Percentiles rank a stretch among this genome's conserved stretches.
Evolutionary conservation across 1,139 yeast species (phyloP).

Genomic region (Debaryomyces robertsiae): DNA sequence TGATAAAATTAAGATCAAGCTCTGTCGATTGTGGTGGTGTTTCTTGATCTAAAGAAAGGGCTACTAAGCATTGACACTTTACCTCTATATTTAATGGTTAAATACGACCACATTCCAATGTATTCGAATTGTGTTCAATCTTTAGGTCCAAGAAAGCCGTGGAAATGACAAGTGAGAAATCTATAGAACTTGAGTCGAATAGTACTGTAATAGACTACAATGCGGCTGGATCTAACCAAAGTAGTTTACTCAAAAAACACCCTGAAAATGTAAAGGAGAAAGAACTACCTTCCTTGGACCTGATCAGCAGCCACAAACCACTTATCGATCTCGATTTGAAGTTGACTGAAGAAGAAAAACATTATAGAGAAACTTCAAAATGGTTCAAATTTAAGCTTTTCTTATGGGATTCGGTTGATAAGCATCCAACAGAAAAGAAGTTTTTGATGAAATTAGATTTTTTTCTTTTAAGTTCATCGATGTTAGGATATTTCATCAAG

Average conservation of each 20-base stretch:
- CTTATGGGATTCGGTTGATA: conserved; percentile 54
- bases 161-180: neutral
- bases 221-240: neutral
- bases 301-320: neutral
- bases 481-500: conserved; percentile 42
- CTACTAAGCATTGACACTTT: too few relatives aligned
- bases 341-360: conserved; percentile 34
- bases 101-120: too few relatives aligned
- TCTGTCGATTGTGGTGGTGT: too few relatives aligned
- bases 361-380: conserved; percentile 22
- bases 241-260: neutral
- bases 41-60: too few relatives aligned
- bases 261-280: neutral
- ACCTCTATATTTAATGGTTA: too few relatives aligned
- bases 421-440: conserved; percentile 45
- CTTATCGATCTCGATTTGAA: conserved; percentile 31
- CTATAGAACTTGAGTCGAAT: neutral
- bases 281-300: neutral
- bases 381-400: conserved; percentile 33
- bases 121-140: too few relatives aligned
- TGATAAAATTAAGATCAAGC: too few relatives aligned
- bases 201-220: neutral
- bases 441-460: conserved; percentile 47
- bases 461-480: conserved; percentile 45
- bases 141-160: too few relatives aligned